Conservation (phyloP, 176 grass and related monocot genomes). For the Puya raimondii region DNA sequence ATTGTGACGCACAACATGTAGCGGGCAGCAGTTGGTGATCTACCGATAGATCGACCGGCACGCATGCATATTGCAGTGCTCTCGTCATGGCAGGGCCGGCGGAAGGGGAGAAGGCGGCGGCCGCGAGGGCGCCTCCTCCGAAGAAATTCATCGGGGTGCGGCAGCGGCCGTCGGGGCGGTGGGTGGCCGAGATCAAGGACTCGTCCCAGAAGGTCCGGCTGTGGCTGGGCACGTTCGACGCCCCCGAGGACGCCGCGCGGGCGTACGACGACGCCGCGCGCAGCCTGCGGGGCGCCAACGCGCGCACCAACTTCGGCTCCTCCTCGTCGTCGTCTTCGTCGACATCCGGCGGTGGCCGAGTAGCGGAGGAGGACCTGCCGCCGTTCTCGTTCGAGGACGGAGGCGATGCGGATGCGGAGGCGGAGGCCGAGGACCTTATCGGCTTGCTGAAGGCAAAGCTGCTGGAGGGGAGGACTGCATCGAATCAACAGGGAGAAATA, state of each 20-base stretch:
- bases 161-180: background rate
- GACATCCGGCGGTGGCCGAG: no score
- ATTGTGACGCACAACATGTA: no score
- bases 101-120: background rate
- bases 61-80: no score
- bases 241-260: constrained; percentile 48
- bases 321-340: background rate
- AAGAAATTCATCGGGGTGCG: background rate
- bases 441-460: background rate
- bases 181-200: background rate
- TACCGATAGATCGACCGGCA: no score
- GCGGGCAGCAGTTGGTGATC: no score
- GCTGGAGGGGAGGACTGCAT: background rate
- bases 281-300: background rate
- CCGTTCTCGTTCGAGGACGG: background rate
- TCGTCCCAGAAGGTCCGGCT: constrained; percentile 8
- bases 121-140: background rate
- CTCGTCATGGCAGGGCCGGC: background rate
- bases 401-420: background rate
- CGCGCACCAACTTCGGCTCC: background rate
- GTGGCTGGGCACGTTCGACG: constrained; percentile 71
- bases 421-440: background rate
- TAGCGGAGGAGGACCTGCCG: background rate
- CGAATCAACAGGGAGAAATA: no score
- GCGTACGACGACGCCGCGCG: constrained; percentile 57